Evolutionary conservation across 345 rosid species (phyloP).

Genomic region (Lagerstroemia speciosa): DNA sequence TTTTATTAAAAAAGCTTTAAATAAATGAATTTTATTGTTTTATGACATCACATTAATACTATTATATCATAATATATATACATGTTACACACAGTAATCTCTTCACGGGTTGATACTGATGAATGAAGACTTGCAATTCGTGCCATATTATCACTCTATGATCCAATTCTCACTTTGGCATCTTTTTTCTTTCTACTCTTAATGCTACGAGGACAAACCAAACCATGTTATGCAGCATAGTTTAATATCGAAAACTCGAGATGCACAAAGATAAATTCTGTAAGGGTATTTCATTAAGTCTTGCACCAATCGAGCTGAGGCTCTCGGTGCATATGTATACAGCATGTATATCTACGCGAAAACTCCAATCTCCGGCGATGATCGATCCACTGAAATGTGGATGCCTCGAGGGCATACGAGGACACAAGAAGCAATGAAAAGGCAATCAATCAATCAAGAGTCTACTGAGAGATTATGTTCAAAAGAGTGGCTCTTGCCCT

Average conservation of each 20-base stretch:
- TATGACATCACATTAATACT: no score
- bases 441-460: not conserved
- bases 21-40: no score
- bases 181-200: no score
- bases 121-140: no score
- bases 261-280: not conserved
- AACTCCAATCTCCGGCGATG: not conserved
- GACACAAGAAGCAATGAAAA: not conserved
- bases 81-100: no score
- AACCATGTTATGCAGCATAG: not conserved
- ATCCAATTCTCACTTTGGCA: no score
- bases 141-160: no score
- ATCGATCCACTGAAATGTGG: not conserved
- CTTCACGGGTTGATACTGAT: no score
- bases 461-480: slow-evolving; percentile 41
- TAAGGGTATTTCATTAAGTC: not conserved
- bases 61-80: no score
- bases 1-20: no score
- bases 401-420: not conserved
- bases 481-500: slow-evolving; percentile 55
- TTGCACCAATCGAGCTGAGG: not conserved
- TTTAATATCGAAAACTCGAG: not conserved
- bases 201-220: no score
- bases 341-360: not conserved
- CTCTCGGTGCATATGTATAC: not conserved